These are phyloP conservation scores for Saccharomyces paradoxus DNA, from an alignment of 805 yeast species.

Conservation along the genomic window DNA sequence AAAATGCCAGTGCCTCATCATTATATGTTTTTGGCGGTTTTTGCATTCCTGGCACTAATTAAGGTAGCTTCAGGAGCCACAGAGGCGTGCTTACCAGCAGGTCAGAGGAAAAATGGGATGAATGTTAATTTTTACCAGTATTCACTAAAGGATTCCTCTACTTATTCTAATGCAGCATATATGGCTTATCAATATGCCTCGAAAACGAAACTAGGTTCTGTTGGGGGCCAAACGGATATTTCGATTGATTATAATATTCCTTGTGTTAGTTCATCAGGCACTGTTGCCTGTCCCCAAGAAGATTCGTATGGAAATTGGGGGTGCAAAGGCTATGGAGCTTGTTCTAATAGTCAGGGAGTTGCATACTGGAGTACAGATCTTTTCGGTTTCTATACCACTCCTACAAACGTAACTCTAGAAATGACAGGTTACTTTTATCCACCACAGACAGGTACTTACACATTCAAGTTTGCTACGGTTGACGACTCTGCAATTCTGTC, in stretches of 20 bases:
- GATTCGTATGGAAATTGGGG: no score
- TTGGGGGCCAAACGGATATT: background rate
- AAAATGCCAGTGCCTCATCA: background rate
- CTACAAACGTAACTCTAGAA: constrained; percentile 15
- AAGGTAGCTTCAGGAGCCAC: background rate
- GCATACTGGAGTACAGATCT: background rate
- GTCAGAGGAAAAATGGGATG: background rate
- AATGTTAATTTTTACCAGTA: background rate
- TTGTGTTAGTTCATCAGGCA: no score
- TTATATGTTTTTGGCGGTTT: background rate
- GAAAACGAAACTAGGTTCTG: background rate
- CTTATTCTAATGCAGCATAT: background rate
- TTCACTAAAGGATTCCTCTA: background rate
- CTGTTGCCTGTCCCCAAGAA: no score
- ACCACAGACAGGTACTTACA: constrained; percentile 25
- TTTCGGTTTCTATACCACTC: constrained; percentile 3
- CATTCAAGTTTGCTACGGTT: constrained; percentile 14
- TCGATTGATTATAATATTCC: background rate
- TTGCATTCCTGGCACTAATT: background rate
- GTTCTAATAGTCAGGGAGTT: no score
- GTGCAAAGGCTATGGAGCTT: no score
- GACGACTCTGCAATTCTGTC: constrained; percentile 31
- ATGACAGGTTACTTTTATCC: constrained; percentile 27
- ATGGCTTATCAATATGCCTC: background rate
- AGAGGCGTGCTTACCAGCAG: background rate